Percentiles rank a stretch among this genome's conserved stretches.
Conservation (phyloP, 2,329 filamentous ascomycete species). For the Passalora sequoiae region DNA sequence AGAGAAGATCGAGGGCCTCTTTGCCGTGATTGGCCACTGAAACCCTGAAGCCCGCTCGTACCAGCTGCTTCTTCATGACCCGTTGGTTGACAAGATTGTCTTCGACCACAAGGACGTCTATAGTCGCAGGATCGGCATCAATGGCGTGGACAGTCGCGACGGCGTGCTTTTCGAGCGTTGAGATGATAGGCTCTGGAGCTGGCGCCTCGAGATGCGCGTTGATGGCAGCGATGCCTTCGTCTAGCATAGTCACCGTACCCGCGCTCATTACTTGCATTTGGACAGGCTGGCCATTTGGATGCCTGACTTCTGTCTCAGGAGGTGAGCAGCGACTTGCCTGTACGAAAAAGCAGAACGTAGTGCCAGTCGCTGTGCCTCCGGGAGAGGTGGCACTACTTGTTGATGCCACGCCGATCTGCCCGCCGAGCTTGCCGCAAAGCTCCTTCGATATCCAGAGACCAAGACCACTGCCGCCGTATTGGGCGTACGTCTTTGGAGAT, state of each 20-base stretch:
- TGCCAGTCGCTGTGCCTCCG: slow-evolving; percentile 45
- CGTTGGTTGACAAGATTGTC: slow-evolving; percentile 30
- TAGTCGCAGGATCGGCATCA: background rate
- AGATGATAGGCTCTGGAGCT: background rate
- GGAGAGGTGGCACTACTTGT: background rate
- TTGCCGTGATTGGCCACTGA: slow-evolving; percentile 26
- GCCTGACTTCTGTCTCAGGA: background rate
- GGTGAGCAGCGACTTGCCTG: slow-evolving; percentile 54
- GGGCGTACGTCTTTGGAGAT: slow-evolving; percentile 60
- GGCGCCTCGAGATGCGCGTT: background rate
- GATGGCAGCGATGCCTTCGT: slow-evolving; percentile 4
- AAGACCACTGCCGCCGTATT: slow-evolving; percentile 65
- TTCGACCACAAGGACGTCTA: slow-evolving; percentile 14
- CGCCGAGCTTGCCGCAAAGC: slow-evolving; percentile 64
- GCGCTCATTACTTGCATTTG: background rate
- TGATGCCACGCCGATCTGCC: slow-evolving; percentile 61
- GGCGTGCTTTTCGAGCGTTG: no score
- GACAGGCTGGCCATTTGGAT: background rate
- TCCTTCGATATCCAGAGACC: slow-evolving; percentile 65
- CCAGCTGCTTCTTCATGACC: slow-evolving; percentile 24
- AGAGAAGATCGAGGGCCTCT: slow-evolving; percentile 27
- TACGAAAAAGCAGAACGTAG: slow-evolving; percentile 70
- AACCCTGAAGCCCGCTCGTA: slow-evolving; percentile 20
- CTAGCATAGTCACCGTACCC: background rate
- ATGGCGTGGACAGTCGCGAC: background rate